Evolutionary conservation across 2,329 filamentous ascomycete genomes (phyloP).

Genomic region (Fusarium humuli): DNA sequence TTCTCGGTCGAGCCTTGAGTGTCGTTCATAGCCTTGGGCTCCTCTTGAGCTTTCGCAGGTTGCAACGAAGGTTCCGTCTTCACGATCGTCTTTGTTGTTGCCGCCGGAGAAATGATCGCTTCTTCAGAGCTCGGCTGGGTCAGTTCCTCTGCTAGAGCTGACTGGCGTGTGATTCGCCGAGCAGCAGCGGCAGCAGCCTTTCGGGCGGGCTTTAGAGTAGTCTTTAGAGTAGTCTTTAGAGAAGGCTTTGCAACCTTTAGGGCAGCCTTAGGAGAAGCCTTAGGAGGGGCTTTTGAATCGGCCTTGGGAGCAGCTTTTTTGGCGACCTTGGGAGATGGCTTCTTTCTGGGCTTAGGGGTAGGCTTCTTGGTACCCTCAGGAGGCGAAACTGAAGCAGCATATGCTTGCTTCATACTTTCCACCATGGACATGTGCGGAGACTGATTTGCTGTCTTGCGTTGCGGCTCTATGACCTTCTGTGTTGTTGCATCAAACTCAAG

Average conservation of each 20-base stretch:
- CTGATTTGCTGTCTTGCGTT: background rate
- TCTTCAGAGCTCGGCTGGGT: slow-evolving; percentile 6
- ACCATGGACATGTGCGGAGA: slow-evolving; percentile 26
- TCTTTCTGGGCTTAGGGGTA: slow-evolving; percentile 9
- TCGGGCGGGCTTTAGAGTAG: background rate
- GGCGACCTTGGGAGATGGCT: slow-evolving; percentile 7
- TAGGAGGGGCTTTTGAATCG: background rate
- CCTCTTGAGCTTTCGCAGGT: background rate
- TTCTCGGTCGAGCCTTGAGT: background rate
- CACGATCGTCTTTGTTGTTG: background rate
- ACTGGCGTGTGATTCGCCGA: slow-evolving; percentile 1
- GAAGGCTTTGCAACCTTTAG: slow-evolving; percentile 7
- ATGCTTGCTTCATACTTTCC: slow-evolving; percentile 26
- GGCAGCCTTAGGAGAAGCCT: background rate
- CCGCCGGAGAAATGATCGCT: background rate
- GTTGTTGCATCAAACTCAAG: slow-evolving; percentile 50
- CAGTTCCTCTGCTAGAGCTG: background rate
- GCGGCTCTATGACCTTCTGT: slow-evolving; percentile 41
- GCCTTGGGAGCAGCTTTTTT: slow-evolving; percentile 10
- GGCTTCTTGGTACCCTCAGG: slow-evolving; percentile 14
- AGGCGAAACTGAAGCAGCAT: slow-evolving; percentile 32
- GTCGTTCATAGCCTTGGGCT: background rate
- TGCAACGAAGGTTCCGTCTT: background rate
- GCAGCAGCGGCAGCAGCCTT: background rate
- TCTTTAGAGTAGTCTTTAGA: background rate